Conservation (phyloP, 768 basidiomycete species). For the Boletus tomentosulus region DNA sequence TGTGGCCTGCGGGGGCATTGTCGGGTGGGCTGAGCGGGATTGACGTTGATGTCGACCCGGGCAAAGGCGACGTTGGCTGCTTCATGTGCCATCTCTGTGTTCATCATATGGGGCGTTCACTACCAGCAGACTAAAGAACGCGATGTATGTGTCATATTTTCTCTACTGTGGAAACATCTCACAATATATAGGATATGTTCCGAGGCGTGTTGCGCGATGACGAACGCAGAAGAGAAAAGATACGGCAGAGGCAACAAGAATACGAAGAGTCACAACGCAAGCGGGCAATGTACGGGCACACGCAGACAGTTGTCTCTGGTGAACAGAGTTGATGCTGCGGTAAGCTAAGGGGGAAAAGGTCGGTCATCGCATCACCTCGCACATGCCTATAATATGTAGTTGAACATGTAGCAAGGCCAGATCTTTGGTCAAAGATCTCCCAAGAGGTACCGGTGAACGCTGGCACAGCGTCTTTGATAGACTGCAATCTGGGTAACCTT, state of each 20-base stretch:
- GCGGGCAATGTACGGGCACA: conserved; percentile 60
- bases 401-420: too few species aligned
- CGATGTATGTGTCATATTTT: conserved; percentile 44
- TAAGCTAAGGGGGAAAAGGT: too few species aligned
- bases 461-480: not conserved
- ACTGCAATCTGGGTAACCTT: not conserved
- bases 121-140: conserved; percentile 80
- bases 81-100: conserved; percentile 56
- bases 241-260: conserved; percentile 60
- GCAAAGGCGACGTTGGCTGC: conserved; percentile 74
- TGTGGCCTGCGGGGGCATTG: conserved; percentile 16
- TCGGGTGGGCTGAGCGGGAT: conserved; percentile 16
- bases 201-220: conserved; percentile 88
- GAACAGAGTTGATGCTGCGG: conserved; percentile 11
- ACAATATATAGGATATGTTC: conserved; percentile 71
- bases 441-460: not conserved
- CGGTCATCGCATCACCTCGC: too few species aligned
- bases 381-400: too few species aligned
- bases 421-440: too few species aligned
- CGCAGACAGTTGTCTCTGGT: conserved; percentile 33
- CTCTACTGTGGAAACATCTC: not conserved
- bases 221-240: conserved; percentile 70
- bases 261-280: conserved; percentile 58
- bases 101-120: conserved; percentile 89
- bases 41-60: conserved; percentile 49